Evolutionary conservation across 305 asterid genomes (phyloP), one percentile per base, ranked within the genome.

Genomic region (Fraxinus angustifolia): DNA sequence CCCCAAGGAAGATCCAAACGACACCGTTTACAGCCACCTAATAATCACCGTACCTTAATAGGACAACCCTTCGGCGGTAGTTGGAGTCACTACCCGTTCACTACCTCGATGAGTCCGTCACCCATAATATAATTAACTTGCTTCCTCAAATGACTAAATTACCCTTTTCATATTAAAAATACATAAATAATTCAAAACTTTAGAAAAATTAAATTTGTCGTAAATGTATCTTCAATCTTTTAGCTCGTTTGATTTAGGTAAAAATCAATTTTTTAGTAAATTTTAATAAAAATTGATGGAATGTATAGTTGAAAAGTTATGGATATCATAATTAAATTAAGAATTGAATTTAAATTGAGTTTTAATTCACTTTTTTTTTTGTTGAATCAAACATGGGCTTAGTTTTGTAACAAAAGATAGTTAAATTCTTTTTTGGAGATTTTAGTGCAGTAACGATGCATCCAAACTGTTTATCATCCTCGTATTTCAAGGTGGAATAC

Each of bases 51-150:
- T 68, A 0, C 1, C 12, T 72, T 8, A 31, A 35, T 17, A 45
- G 73, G 87, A 78, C 88, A 80, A 53, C 88, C 84, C 73, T 88
- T 87, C 85, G 85, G 33, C 45, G 75, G 77, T 53, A 60, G 85
- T 76, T 86, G 71, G 83, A 40, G 88, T 45, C 85, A 38, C 82
- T 80, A 70, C 84, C 90, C 89, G 31, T 86, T 88, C 87, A 71
- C 84, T 65, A 76, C 87, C 91, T 91, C 90, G 92, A 85, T 86
- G 87, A 88, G 90, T 88, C 93, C 93, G 93, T 85, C 94, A 70
- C 53, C 53, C 5, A 36, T 28, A 65, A 38, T 17, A 30, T 31
- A 30, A 72, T 50, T 14, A 4, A 36, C 19, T 35, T 5, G n/a
- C 58, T 11, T 45, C n/a, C 1, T 0, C 8, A 28, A 50, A 40